A percentile compares a stretch with the other conserved stretches of the same genome.
Conservation (phyloP, 441 rosid species). For the Euphorbia corollata region DNA sequence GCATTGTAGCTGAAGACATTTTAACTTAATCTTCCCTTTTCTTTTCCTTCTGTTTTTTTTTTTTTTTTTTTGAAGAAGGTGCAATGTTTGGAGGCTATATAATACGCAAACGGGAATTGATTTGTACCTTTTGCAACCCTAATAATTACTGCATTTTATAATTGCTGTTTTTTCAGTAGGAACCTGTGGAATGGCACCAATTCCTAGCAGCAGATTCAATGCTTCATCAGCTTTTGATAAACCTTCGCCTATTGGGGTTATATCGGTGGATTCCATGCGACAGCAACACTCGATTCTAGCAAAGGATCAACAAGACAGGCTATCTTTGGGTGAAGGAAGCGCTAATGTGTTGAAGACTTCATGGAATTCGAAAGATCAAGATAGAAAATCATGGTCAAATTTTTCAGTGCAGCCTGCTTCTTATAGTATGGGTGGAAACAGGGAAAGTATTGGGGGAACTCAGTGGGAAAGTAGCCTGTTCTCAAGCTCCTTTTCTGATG, state of each 20-base stretch:
- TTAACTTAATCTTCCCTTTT: constrained; percentile 2
- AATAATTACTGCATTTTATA: constrained; percentile 10
- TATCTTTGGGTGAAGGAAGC: constrained; percentile 28
- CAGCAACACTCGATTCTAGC: constrained; percentile 28
- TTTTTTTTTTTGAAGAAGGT: no score
- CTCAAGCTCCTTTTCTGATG: constrained; percentile 62
- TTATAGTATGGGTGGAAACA: constrained; percentile 25
- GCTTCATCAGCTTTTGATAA: constrained; percentile 38
- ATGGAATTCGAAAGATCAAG: constrained; percentile 30
- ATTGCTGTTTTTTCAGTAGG: constrained; percentile 23
- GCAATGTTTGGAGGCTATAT: background rate
- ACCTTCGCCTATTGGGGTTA: constrained; percentile 22
- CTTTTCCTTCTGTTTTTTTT: background rate
- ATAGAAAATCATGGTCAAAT: constrained; percentile 30
- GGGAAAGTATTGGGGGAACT: constrained; percentile 23
- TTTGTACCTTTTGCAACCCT: constrained; percentile 6
- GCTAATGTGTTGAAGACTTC: constrained; percentile 29
- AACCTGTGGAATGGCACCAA: constrained; percentile 24
- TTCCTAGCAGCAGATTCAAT: constrained; percentile 29
- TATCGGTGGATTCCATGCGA: constrained; percentile 24
- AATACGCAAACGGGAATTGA: background rate
- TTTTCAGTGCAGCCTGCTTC: constrained; percentile 27
- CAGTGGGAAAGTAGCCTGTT: constrained; percentile 61
- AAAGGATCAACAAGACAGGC: constrained; percentile 31
- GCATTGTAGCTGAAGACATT: background rate